phyloP scores from a whole-genome alignment of 1,284 basidiomycete genomes.

The Trametes versicolor region DNA sequence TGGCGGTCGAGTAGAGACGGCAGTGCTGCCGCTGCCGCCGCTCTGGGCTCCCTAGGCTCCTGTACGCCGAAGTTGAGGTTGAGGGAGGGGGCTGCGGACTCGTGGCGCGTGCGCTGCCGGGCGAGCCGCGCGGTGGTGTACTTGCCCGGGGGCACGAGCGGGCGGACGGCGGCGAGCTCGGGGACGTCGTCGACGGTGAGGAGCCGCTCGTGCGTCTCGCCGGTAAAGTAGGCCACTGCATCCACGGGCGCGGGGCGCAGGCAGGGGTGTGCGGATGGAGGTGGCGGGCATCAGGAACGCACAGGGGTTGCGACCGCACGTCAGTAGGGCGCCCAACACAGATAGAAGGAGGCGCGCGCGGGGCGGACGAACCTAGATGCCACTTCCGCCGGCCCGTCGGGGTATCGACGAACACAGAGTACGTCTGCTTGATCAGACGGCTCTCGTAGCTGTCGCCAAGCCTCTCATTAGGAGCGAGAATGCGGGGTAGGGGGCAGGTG shows the following conservation, averaged over 20 bases:
- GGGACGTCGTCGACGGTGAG: constrained; percentile 71
- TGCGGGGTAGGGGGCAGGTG: not conserved
- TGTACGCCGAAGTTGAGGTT: constrained; percentile 5
- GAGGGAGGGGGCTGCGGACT: constrained; percentile 14
- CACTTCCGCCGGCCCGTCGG: constrained; percentile 73
- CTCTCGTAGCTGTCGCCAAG: constrained; percentile 46
- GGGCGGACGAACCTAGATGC: constrained; percentile 71
- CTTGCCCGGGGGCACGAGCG: constrained; percentile 59
- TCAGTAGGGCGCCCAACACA: constrained; percentile 13
- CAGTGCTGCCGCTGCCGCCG: not conserved
- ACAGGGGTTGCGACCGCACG: constrained; percentile 9
- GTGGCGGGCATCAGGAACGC: constrained; percentile 16
- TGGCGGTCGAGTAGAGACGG: constrained; percentile 11
- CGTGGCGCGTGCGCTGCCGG: constrained; percentile 40
- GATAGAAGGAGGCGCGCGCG: constrained; percentile 18
- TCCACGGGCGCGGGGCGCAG: not conserved
- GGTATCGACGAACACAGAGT: constrained; percentile 77
- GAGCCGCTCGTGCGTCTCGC: constrained; percentile 71
- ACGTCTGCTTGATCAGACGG: constrained; percentile 79
- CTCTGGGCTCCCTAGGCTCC: not conserved
- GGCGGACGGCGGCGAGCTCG: constrained; percentile 56
- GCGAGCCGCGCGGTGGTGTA: constrained; percentile 46
- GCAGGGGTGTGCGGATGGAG: not conserved
- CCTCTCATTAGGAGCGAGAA: not conserved
- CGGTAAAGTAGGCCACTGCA: constrained; percentile 77